Conservation (phyloP, 169 alveolate species). For the Plasmodium cynomolgi region DNA sequence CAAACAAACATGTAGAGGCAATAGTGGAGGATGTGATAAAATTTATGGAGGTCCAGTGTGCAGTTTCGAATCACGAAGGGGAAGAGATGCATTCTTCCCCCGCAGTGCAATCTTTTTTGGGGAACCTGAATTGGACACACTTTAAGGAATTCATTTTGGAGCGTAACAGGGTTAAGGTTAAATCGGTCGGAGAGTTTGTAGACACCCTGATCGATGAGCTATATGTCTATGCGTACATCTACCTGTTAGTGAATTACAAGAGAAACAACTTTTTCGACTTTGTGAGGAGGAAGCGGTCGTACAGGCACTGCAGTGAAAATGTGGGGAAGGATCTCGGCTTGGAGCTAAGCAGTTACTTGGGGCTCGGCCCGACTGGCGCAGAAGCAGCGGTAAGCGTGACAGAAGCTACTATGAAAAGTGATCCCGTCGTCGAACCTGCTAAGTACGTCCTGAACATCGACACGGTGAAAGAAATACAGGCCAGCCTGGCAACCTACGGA, state of each 20-base stretch:
- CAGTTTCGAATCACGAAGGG: neutral
- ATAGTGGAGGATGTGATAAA: conserved; percentile 10
- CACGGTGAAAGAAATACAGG: conserved; percentile 33
- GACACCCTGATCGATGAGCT: conserved; percentile 38
- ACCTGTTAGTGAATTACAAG: conserved; percentile 34
- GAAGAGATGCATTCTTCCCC: neutral
- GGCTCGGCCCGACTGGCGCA: neutral
- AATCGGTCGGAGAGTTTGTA: neutral
- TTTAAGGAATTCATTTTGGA: conserved; percentile 40
- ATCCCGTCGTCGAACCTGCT: neutral
- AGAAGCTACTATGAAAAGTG: neutral
- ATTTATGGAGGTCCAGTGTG: neutral
- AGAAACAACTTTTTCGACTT: conserved; percentile 61
- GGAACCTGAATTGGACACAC: conserved; percentile 11
- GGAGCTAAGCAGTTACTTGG: conserved; percentile 39
- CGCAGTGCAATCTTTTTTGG: neutral
- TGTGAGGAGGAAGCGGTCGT: conserved; percentile 32
- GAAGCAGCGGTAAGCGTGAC: neutral
- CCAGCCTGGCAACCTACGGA: conserved; percentile 47
- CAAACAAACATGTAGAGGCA: neutral
- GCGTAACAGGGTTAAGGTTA: conserved; percentile 13
- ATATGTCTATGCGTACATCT: conserved; percentile 24
- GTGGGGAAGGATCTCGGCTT: conserved; percentile 45
- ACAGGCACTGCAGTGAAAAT: conserved; percentile 74
- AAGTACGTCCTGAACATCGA: conserved; percentile 53